phyloP scores from a whole-genome alignment of 176 grass and related monocot species.

The Juncus effusus region DNA sequence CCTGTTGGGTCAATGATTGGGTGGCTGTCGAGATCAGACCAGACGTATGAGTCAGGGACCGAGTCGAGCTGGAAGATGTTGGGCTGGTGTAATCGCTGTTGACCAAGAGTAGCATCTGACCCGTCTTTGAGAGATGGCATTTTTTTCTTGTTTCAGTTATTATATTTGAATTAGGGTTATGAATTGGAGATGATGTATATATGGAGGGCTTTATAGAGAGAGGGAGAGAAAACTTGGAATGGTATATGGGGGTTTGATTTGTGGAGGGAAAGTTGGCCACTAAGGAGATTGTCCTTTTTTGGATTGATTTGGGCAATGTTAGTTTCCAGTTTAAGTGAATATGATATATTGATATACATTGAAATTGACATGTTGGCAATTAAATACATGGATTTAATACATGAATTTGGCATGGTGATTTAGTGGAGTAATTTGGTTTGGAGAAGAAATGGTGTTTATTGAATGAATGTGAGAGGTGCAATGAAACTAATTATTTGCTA shows the following conservation, averaged over 20 bases:
- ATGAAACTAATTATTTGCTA: no score
- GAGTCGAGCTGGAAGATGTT: slow-evolving; percentile 9
- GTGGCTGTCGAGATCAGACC: slow-evolving; percentile 28
- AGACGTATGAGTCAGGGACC: slow-evolving; percentile 53
- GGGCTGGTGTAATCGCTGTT: slow-evolving; percentile 7
- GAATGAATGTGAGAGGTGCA: no score
- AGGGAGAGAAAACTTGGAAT: background rate
- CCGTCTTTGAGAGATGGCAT: background rate
- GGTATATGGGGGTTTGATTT: background rate
- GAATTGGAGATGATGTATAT: background rate
- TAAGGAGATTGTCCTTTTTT: no score
- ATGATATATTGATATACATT: no score
- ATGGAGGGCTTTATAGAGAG: slow-evolving; percentile 1
- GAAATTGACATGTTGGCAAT: no score
- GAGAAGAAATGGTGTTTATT: no score
- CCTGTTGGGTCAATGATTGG: slow-evolving; percentile 10
- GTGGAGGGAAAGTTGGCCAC: no score
- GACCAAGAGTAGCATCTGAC: background rate
- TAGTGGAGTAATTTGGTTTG: no score
- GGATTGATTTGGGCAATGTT: no score
- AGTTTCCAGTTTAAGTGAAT: no score
- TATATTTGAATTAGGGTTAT: background rate
- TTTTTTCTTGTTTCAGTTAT: background rate
- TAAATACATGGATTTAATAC: no score
- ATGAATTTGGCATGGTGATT: no score